Evolutionary conservation across 2,329 filamentous ascomycete genomes (phyloP).

Genomic region (Fusarium drepaniforme): DNA sequence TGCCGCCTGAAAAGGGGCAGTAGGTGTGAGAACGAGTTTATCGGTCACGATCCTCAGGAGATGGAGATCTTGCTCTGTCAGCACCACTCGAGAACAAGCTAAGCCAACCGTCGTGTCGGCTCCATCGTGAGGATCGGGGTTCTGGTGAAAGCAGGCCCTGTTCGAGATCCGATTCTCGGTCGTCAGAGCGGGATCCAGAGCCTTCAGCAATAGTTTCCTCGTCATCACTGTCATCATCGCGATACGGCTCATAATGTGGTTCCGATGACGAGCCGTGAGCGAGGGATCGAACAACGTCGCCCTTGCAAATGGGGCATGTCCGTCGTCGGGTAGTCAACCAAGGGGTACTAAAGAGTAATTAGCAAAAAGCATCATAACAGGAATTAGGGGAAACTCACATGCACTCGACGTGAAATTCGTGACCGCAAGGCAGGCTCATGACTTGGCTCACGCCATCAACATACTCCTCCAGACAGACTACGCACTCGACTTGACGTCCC

Average conservation of each 20-base stretch:
- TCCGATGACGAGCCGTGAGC: slow-evolving; percentile 65
- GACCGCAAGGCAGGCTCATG: slow-evolving; percentile 97
- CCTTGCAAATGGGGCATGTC: slow-evolving; percentile 99
- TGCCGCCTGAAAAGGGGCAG: slow-evolving; percentile 5
- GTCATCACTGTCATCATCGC: slow-evolving; percentile 61
- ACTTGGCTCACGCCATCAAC: slow-evolving; percentile 93
- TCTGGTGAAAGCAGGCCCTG: slow-evolving; percentile 51
- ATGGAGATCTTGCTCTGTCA: slow-evolving; percentile 37
- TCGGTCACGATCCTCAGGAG: slow-evolving; percentile 43
- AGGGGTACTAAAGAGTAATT: slow-evolving; percentile 75
- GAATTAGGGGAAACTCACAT: slow-evolving; percentile 76
- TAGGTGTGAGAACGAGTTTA: slow-evolving; percentile 13
- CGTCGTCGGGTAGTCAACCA: slow-evolving; percentile 96
- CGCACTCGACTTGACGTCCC: slow-evolving; percentile 84
- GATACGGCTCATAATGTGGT: slow-evolving; percentile 67
- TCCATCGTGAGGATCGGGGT: slow-evolving; percentile 33
- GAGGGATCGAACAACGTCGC: slow-evolving; percentile 86
- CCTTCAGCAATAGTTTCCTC: slow-evolving; percentile 55
- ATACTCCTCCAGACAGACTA: slow-evolving; percentile 97
- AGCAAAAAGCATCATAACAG: neutral
- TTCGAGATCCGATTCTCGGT: slow-evolving; percentile 56
- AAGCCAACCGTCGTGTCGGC: slow-evolving; percentile 53
- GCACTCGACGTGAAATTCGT: slow-evolving; percentile 98
- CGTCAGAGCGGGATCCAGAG: slow-evolving; percentile 47
- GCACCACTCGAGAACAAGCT: slow-evolving; percentile 51